These are phyloP conservation scores for Solanum clarkiae DNA, from an alignment of 257 asterid genomes.

Conservation along the genomic window DNA sequence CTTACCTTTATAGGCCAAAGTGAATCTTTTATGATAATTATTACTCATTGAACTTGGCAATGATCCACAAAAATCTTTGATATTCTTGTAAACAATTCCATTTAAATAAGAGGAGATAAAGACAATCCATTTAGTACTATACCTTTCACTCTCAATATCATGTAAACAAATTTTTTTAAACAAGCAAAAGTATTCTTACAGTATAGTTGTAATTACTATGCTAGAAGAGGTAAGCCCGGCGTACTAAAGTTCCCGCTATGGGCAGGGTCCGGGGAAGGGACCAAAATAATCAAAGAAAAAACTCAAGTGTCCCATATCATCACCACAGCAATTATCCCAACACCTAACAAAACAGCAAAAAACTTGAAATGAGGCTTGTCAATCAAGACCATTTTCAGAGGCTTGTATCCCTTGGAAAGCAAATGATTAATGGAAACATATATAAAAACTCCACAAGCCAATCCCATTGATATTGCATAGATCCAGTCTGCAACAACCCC, in stretches of 20 bases:
- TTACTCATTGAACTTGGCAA: not conserved
- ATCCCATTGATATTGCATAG: conserved; percentile 76
- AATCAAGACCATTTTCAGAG: conserved; percentile 22
- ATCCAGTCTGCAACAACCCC: conserved; percentile 80
- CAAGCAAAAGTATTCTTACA: not conserved
- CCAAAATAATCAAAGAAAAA: not conserved
- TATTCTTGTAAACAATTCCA: not conserved
- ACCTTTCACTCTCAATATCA: not conserved
- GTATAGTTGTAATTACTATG: not conserved
- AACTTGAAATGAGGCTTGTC: conserved; percentile 45
- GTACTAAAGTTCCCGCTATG: too few relatives aligned
- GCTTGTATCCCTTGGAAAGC: conserved; percentile 55
- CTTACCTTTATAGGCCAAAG: not conserved
- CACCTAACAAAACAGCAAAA: conserved; percentile 58
- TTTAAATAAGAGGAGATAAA: not conserved
- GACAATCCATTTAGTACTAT: not conserved
- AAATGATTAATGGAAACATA: conserved; percentile 77
- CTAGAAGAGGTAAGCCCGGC: not conserved
- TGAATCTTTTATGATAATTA: not conserved
- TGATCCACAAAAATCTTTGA: not conserved
- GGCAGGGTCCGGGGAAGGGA: too few relatives aligned
- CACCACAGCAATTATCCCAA: conserved; percentile 76
- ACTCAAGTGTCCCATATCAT: conserved; percentile 88
- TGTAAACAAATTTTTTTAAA: not conserved
- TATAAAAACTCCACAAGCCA: conserved; percentile 82